Evolutionary conservation across 2,329 filamentous ascomycete genomes (phyloP).

Genomic region (Talaromyces marneffei): DNA sequence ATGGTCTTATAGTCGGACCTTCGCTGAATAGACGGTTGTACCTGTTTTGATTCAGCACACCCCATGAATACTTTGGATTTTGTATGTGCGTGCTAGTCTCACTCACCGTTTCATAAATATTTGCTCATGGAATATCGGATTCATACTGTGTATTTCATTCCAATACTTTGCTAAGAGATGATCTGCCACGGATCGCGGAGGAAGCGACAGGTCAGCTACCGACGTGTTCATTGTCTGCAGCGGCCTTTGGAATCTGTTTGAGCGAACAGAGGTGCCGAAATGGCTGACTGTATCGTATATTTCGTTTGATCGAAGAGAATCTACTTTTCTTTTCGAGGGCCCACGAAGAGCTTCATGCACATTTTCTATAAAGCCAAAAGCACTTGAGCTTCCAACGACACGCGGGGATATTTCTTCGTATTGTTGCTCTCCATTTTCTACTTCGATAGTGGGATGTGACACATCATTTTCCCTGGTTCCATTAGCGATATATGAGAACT

Average conservation of each 20-base stretch:
- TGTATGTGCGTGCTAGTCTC: background rate
- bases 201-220: background rate
- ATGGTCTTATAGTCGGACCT: background rate
- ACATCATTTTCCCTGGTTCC: background rate
- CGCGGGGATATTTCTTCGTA: background rate
- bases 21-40: background rate
- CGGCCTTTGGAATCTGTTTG: background rate
- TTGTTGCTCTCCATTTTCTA: background rate
- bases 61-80: too few species aligned
- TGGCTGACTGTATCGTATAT: background rate
- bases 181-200: background rate
- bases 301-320: background rate
- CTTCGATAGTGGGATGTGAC: background rate
- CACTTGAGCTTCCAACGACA: background rate
- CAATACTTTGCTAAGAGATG: background rate
- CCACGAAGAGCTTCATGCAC: background rate
- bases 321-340: background rate
- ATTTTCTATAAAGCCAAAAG: background rate
- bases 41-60: too few species aligned
- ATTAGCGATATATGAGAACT: background rate
- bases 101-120: background rate
- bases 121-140: background rate
- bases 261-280: background rate
- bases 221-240: background rate
- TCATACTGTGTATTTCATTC: background rate